These are phyloP conservation scores for Fusarium begoniae DNA, from an alignment of 2,329 filamentous ascomycete genomes.

Conservation along the genomic window DNA sequence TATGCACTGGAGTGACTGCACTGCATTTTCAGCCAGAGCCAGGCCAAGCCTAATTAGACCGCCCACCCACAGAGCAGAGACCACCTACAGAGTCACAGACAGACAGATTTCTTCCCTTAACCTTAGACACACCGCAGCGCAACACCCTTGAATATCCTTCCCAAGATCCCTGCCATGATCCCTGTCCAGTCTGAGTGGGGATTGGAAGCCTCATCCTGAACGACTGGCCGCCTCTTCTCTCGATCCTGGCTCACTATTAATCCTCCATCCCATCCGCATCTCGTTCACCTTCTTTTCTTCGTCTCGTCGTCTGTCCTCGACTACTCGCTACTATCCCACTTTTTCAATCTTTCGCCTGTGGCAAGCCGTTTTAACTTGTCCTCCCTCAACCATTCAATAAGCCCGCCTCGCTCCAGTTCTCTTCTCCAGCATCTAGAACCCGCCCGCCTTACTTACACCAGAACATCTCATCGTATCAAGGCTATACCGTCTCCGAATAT, in stretches of 20 bases:
- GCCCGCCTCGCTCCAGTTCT: conserved; percentile 15
- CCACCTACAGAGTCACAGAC: background rate
- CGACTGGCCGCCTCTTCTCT: conserved; percentile 40
- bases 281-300: conserved; percentile 30
- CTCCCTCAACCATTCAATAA: conserved; percentile 6
- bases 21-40: conserved; percentile 28
- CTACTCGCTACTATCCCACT: conserved; percentile 29
- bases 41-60: conserved; percentile 33
- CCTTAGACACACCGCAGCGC: conserved; percentile 31
- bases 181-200: conserved; percentile 30
- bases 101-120: background rate
- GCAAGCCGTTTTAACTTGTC: conserved; percentile 20
- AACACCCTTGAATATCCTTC: conserved; percentile 33
- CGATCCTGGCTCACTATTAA: conserved; percentile 44
- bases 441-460: conserved; percentile 32
- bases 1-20: conserved; percentile 9
- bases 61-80: conserved; percentile 22
- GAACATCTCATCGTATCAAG: conserved; percentile 12
- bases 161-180: conserved; percentile 22
- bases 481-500: conserved; percentile 17
- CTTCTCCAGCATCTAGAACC: conserved; percentile 5
- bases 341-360: conserved; percentile 30
- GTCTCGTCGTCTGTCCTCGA: conserved; percentile 40
- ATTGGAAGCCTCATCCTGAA: conserved; percentile 43
- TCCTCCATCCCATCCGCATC: conserved; percentile 40